Evolutionary conservation across 345 rosid species (phyloP).

Genomic region (Rhodomyrtus tomentosa): DNA sequence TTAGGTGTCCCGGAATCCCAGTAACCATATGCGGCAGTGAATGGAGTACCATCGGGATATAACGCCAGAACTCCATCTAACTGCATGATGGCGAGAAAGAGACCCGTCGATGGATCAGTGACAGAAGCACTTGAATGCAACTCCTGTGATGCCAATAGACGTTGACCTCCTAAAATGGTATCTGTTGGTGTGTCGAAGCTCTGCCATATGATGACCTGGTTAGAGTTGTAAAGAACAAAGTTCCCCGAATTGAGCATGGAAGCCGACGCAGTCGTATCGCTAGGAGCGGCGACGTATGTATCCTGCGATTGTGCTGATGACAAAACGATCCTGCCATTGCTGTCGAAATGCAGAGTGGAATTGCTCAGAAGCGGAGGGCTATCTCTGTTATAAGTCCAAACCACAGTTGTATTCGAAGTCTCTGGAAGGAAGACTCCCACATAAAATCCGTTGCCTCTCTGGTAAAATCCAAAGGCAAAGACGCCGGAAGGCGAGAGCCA

Average conservation of each 20-base stretch:
- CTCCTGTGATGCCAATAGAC: not conserved
- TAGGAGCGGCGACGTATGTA: not conserved
- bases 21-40: not conserved
- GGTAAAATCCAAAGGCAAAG: constrained; percentile 17
- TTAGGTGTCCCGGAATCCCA: not conserved
- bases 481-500: constrained; percentile 13
- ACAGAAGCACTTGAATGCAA: constrained; percentile 9
- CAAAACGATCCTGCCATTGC: constrained; percentile 1
- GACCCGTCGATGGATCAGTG: constrained; percentile 9
- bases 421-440: constrained; percentile 10
- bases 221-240: constrained; percentile 1
- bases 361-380: constrained; percentile 1
- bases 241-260: constrained; percentile 14
- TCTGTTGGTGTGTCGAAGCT: constrained; percentile 19
- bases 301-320: not conserved
- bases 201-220: constrained; percentile 5
- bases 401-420: not conserved
- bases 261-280: not conserved
- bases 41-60: constrained; percentile 1
- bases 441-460: not conserved
- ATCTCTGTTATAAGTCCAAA: constrained; percentile 14
- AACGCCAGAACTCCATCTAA: constrained; percentile 11
- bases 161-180: constrained; percentile 15
- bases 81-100: constrained; percentile 7
- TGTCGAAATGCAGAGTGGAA: not conserved